Evolutionary conservation across 371 early-diverging fungal species (phyloP), one percentile per base, ranked within the genome.

Genomic region (Umbelopsis sp.): DNA sequence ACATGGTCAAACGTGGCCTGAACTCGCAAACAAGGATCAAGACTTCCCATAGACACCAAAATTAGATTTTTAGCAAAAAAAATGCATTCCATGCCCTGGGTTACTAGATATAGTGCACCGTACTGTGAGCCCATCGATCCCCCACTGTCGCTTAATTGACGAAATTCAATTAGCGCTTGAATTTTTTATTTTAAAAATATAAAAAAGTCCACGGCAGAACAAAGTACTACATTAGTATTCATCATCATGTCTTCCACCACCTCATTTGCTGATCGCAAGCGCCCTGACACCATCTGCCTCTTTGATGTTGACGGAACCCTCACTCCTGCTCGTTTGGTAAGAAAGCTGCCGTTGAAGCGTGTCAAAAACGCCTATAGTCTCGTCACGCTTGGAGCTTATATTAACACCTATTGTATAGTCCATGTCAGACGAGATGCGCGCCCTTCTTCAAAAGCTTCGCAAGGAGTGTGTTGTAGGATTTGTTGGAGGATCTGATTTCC

Each of bases 271-370:
- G 83, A 88, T 74, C 92, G 94, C 74, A 76, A 85, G 50, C 80
- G 82, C 24, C 94, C 96, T 53, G 89, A 93, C 76, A 93, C 91
- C 70, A 81, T 98, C 71, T 92, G 96, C 67, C 90, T 99, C 45
- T 99, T 99, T 76, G 99, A 99, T 83, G 99, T 99, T 44, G 99
- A 99, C 79, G 99, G 99, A 69, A 99, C 99, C 9, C 84, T 99
- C 71, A 98, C 99, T 7, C 98, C 97, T 50, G 97, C 98, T 50
- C 92, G 99, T 74, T 82, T 86, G 80, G 96, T 95, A 75, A 64
- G 69, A 63, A 35, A 6, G 29, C 44, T 12, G 25, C 5, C 25
- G 24, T 41, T 41, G 41, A 41, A 41, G 12, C 7, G 41, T 41
- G 2, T 41, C 41, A 41, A 12, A 10, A 41, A 41, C 41, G 12